Evolutionary conservation across 2,329 filamentous ascomycete genomes (phyloP), one percentile per base, ranked within the genome.

Genomic region (Fusarium haematococcum): DNA sequence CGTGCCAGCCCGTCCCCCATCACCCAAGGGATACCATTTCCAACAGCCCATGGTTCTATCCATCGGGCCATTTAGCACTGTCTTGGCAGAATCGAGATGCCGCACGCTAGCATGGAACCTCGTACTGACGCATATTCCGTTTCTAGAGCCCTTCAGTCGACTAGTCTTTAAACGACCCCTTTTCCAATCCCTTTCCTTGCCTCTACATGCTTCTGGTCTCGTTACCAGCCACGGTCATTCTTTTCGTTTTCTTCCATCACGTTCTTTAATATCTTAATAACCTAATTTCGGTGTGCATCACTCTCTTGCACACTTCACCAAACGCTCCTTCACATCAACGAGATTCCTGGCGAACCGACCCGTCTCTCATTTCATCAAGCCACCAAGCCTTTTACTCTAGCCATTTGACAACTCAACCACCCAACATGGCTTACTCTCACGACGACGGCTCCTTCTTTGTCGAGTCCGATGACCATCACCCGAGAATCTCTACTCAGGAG

Each of bases 401-500:
- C 63, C 54, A 35, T 67, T 41, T 57, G 56, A 52, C 32, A 64
- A 39, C 25, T 57, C n/a, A 57, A 74, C 65, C 75, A 79, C 71
- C 79, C 84, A 86, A 75, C 77, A 88, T 88, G 87, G 86, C 86
- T 60, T 86, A 85, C 82, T 80, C 80, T 71, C 80, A 84, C 52
- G 79, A 74, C 78, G 79, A 84, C 81, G 84, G 83, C 77, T 85
- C 84, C 67, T 91, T 88, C 82, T 90, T 89, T 78, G 85, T 89
- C 78, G 89, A 90, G 75, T 85, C 85, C 52, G 88, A 90, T 73
- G 88, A 89, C 72, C 82, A 84, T 73, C 82, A 84, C 48, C 77
- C 83, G n/a, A 90, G 91, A 73, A 89, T 94, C 76, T 92, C 91
- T 73, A 87, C 92, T 70, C 91, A 93, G 80, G 93, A 97, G 79